These are phyloP conservation scores for Fonsecaea pugnacius DNA, from an alignment of 2,329 filamentous ascomycete genomes.

Conservation along the genomic window DNA sequence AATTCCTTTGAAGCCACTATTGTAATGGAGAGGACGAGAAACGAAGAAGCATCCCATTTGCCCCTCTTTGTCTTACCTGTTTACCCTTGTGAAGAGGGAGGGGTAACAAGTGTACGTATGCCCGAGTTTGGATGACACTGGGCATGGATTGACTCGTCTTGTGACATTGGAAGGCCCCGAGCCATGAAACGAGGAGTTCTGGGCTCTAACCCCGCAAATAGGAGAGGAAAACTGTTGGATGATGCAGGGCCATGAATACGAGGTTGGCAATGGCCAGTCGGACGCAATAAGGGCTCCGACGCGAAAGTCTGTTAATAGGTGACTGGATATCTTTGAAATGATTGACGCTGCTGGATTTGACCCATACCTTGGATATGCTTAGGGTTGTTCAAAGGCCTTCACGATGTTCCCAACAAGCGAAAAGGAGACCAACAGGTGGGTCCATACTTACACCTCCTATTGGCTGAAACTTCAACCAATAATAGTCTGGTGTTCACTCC, in stretches of 20 bases:
- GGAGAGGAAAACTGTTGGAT: neutral
- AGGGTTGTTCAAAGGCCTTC: neutral
- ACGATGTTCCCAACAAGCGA: neutral
- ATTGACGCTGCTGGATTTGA: neutral
- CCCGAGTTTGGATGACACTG: neutral
- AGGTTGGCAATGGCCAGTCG: constrained; percentile 5
- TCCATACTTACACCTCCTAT: neutral
- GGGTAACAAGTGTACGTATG: neutral
- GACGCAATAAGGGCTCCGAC: neutral
- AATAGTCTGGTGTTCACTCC: neutral
- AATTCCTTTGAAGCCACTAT: neutral
- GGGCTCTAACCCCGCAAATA: constrained; percentile 14
- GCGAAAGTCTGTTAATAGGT: neutral
- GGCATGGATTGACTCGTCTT: neutral
- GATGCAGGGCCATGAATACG: constrained; percentile 9
- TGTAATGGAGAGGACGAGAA: neutral
- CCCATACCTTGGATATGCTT: neutral
- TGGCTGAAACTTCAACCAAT: neutral
- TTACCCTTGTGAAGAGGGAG: neutral
- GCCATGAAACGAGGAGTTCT: neutral
- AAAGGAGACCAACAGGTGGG: neutral
- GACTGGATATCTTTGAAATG: neutral
- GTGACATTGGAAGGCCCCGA: neutral
- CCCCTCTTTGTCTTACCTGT: neutral
- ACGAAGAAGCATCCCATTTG: neutral